phyloP scores from a whole-genome alignment of 352 stramenopile genomes.

The Globisporangium spinosum region DNA sequence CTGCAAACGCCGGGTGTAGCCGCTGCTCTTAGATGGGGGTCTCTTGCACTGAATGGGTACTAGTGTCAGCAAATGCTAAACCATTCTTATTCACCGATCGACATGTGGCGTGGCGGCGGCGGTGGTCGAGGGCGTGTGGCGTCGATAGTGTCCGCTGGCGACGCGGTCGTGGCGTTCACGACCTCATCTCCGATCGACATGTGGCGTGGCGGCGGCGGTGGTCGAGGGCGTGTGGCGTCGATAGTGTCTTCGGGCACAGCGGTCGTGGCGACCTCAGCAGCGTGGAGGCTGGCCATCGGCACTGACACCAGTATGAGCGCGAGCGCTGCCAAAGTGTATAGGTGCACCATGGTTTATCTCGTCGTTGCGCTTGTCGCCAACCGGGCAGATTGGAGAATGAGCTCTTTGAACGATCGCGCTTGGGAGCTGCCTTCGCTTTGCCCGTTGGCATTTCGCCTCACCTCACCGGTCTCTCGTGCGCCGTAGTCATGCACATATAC shows the following conservation, averaged over 20 bases:
- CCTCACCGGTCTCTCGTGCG: background rate
- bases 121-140: background rate
- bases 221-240: background rate
- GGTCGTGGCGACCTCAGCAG: background rate
- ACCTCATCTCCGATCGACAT: no score
- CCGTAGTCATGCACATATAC: background rate
- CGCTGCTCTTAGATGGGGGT: no score
- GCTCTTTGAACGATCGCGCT: background rate
- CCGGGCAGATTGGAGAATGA: conserved; percentile 1
- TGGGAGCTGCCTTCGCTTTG: no score
- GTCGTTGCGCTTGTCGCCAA: background rate
- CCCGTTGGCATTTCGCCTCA: background rate
- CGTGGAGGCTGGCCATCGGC: background rate
- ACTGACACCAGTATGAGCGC: conserved; percentile 5
- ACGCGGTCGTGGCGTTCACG: no score
- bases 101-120: background rate
- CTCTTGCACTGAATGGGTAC: background rate
- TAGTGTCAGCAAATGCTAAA: no score
- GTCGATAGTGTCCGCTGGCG: background rate
- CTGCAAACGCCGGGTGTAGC: no score
- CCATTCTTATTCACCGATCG: background rate
- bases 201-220: background rate
- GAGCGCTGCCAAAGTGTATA: background rate
- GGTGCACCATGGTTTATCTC: background rate
- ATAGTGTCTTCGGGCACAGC: background rate